phyloP scores from a whole-genome alignment of 1,139 yeast species.

The Suhomyces bokatorum region DNA sequence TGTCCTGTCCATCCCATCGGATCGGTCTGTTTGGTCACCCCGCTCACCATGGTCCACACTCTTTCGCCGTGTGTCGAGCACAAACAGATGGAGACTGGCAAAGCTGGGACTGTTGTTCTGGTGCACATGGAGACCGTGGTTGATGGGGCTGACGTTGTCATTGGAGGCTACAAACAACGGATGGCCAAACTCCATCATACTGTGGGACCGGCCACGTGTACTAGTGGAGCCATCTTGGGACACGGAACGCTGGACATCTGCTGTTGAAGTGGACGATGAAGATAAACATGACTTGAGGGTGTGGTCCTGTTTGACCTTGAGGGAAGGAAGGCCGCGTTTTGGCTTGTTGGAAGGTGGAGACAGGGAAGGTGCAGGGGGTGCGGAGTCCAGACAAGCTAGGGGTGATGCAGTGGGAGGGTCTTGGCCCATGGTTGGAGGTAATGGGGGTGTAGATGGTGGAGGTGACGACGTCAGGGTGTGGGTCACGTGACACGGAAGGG shows the following conservation, averaged over 20 bases:
- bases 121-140: conserved; percentile 21
- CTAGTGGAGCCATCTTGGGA: background rate
- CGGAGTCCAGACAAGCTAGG: background rate
- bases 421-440: background rate
- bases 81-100: conserved; percentile 1
- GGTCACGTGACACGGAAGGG: background rate
- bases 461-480: background rate
- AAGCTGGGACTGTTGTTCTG: background rate
- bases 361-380: background rate
- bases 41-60: background rate
- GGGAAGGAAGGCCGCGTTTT: conserved; percentile 11
- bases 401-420: background rate
- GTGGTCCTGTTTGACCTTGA: conserved; percentile 25
- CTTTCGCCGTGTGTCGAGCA: background rate
- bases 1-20: too few relatives aligned
- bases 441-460: background rate
- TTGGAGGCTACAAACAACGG: conserved; percentile 22
- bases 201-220: background rate
- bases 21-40: too few relatives aligned
- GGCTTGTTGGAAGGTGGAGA: conserved; percentile 1
- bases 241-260: conserved; percentile 5
- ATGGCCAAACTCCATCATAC: conserved; percentile 13
- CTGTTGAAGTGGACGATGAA: conserved; percentile 21
- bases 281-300: conserved; percentile 28
- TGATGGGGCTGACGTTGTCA: conserved; percentile 27